Evolutionary conservation across 2,329 filamentous ascomycete species (phyloP).

Genomic region (Magnaporthiopsis rhizophila): DNA sequence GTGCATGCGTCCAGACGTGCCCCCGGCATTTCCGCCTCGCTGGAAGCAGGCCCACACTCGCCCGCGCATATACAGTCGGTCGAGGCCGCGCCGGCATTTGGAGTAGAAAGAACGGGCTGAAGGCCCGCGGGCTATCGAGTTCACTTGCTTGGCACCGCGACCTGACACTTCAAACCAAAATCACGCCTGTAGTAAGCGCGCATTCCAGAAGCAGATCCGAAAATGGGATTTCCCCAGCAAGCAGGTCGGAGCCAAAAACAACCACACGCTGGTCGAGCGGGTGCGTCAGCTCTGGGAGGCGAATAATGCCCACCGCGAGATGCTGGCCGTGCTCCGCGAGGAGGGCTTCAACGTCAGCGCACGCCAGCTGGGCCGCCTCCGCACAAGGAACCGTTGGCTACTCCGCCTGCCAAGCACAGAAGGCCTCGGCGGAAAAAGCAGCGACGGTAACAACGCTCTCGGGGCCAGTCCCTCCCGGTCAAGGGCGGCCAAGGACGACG

Average conservation of each 20-base stretch:
- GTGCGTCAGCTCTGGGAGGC: conserved; percentile 71
- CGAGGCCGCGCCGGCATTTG: no score
- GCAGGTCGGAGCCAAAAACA: conserved; percentile 63
- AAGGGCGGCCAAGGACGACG: not conserved
- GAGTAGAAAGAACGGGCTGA: not conserved
- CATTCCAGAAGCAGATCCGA: conserved; percentile 68
- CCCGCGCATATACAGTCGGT: no score
- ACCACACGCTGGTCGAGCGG: conserved; percentile 56
- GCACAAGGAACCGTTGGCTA: conserved; percentile 60
- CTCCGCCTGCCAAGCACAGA: conserved; percentile 42
- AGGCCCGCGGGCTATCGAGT: not conserved
- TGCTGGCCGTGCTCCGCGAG: conserved; percentile 59
- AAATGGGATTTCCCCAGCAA: conserved; percentile 74
- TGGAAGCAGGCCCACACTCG: no score
- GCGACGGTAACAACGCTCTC: no score
- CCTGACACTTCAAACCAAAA: not conserved
- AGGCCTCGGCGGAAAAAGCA: not conserved
- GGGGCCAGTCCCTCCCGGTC: not conserved
- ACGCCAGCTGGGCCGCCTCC: conserved; percentile 61
- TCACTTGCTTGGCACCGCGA: not conserved
- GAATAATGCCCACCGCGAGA: conserved; percentile 65
- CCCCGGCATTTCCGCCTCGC: no score
- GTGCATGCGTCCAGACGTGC: not conserved
- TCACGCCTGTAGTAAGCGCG: conserved; percentile 53
- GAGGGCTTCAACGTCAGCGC: conserved; percentile 69